Base-by-base conservation (phyloP, 371 early-diverging fungal genomes). In the Batrachochytrium dendrobatidis region DNA sequence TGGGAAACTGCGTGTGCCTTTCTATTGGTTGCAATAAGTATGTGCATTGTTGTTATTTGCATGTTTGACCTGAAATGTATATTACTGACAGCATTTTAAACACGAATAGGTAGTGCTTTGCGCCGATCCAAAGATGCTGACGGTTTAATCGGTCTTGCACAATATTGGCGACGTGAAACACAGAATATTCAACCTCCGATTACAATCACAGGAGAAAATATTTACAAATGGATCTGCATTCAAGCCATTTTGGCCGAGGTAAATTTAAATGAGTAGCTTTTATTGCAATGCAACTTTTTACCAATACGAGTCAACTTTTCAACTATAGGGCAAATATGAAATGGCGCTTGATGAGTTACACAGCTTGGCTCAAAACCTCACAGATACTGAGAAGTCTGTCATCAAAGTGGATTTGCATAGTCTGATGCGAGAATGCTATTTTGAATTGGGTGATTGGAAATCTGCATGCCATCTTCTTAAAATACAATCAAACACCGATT, bases 61-160 rank as follows among this genome's bases (percentile, higher is more conserved):
- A n/a, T 15, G 39, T 12, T 39, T 12, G 39, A 39, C 12, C n/a
- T 39, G 39, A 12, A 15, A 15, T 39, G 39, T n/a, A 12, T n/a
- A 39, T 20, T 12, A 26, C 3, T 12, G 46, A 45, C 46, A 45
- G 3, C 12, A 26, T 24, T 45, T n/a, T 3, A 26, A 26, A 5
- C 46, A 3, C 26, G 3, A 26, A 20, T 3, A 45, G 46, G 46
- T n/a, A n/a, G 39, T n/a, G 39, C 46, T 3, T 26, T 45, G 3
- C 12, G 46, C 5, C 46, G 46, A 12, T 45, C 46, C 46, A 45
- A 45, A 26, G 46, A 45, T 26, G 46, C 26, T 45, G 46, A 45
- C 12, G 46, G 46, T 5, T 26, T 45, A 3, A 26, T 45, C 26
- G 46, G 46, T 5, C 46, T 45, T 12, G 46, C 46, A 5, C 46